Evolutionary conservation across 768 basidiomycete genomes (phyloP).

Genomic region (Podaxis rugospora): DNA sequence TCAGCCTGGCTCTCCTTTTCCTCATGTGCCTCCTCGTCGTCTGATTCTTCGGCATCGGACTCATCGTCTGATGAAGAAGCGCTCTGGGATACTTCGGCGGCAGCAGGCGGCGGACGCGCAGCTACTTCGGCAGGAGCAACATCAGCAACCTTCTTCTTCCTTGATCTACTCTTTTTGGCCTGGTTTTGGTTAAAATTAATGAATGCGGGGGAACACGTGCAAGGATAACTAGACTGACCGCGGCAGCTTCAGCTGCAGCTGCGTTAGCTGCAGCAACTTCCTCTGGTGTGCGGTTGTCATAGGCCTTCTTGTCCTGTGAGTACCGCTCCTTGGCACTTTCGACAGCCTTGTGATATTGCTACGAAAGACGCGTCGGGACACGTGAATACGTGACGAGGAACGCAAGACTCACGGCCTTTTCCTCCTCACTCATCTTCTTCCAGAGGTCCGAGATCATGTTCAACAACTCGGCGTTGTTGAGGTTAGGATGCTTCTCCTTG

Average conservation of each 20-base stretch:
- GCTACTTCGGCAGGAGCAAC: constrained; percentile 16
- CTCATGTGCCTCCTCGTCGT: constrained; percentile 30
- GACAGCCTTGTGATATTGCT: constrained; percentile 56
- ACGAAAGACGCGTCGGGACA: constrained; percentile 6
- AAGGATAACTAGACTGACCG: constrained; percentile 23
- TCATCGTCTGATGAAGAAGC: constrained; percentile 22
- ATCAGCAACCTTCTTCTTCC: constrained; percentile 21
- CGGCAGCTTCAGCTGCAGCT: constrained; percentile 35
- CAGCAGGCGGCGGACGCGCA: constrained; percentile 22
- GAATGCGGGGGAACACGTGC: neutral
- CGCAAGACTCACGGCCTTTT: constrained; percentile 63
- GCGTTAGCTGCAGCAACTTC: constrained; percentile 44
- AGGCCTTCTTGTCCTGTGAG: constrained; percentile 57
- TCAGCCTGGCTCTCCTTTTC: constrained; percentile 20
- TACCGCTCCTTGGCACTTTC: constrained; percentile 61
- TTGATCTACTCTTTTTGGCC: constrained; percentile 29
- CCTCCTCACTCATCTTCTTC: constrained; percentile 57
- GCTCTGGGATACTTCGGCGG: constrained; percentile 23
- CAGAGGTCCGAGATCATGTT: constrained; percentile 69
- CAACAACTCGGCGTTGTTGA: constrained; percentile 72
- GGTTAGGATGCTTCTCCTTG: constrained; percentile 56
- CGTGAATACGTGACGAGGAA: constrained; percentile 12
- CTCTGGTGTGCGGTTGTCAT: constrained; percentile 51
- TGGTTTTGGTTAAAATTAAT: constrained; percentile 15
- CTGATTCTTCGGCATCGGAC: constrained; percentile 31